Base-by-base conservation (phyloP, 495 filamentous ascomycete species). In the Recurvomyces mirabilis region DNA sequence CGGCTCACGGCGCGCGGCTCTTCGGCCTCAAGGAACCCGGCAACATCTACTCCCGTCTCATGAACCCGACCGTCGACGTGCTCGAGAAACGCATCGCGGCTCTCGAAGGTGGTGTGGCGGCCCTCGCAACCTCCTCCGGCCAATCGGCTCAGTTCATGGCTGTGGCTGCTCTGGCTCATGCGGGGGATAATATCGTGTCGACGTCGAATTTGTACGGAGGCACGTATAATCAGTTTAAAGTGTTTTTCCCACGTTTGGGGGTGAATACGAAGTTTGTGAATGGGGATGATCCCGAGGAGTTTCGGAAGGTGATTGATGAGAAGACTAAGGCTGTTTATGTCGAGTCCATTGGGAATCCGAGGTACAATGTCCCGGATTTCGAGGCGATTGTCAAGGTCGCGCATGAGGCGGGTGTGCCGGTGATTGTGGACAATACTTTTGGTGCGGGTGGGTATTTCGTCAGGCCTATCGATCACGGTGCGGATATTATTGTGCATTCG, bases 171-270 rank as follows among this genome's bases (percentile, higher is more conserved):
- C 75, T 98, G 17, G 84, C 84, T 3, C 74, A 81, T 41, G 70
- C 78, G 0, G 91, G 91, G 13, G 91, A 98, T 69, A 98, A 96
- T 67, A 95, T 98, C 47, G 75, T 98, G 18, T 81, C 85, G 1
- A 95, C 91, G 3, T 81, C 78, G 40, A 95, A 93, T 60, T 66
- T 98, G 30, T 98, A 98, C 61, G 91, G 91, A 29, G 91, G 91
- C 55, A 96, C 91, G 5, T 98, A 96, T 68, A 98, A 96, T 63
- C 93, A 96, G 62, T 78, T 98, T 66, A 98, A 98, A 67, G 87
- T 96, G 24, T 69, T 87, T 45, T 69, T 96, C 38, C 81, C 86
- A 13, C 81, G 91, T 5, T 62, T 93, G 32, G 93, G 93, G 36
- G 88, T 98, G 54, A 72, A 64, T 20, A 93, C 88, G 48, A 95